Base-by-base conservation (phyloP, 2,329 filamentous ascomycete species). In the Mycogone perniciosa region DNA sequence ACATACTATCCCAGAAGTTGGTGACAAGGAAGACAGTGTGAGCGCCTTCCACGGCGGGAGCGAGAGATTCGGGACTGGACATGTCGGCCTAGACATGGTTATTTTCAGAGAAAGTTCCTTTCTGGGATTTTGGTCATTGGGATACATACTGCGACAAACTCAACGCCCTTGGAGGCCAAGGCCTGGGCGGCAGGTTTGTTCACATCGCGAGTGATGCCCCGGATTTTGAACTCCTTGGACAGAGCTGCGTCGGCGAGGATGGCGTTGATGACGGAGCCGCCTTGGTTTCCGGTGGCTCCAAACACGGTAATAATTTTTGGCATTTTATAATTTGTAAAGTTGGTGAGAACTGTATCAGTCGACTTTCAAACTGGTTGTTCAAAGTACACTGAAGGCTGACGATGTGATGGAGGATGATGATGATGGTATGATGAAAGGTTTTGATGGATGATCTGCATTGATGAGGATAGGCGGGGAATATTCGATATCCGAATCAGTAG, bases 251-350 rank as follows among this genome's bases (percentile, higher is more conserved):
- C 71, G 48, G 65, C 66, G 53, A 79, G 72, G 54, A 78, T 67
- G 46, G 66, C 63, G 3, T 61, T 54, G 50, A 76, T 65, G 31
- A 78, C 72, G 31, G 73, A 75, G 34, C 71, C 71, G 39, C 75
- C 76, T 59, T 79, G 75, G 54, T 70, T 68, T 50, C 74, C 75
- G 3, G 75, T 76, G 47, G 72, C 72, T 29, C 74, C 74, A 45
- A 76, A 76, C n/a, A 75, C 70, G 9, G 68, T 66, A 26, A 71
- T 55, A 43, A 70, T 61, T 53, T 69, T 69, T 56, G 71, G 70
- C 65, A 68, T 65, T 20, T 20, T 20, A 20, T 20, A 2, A 20
- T 20, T 20, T 20, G 20, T 20, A 20, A 20, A 20, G 20, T 20
- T 20, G 20, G 20, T 20, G 20, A 20, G 20, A 20, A 20, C 2